Evolutionary conservation across 2,329 filamentous ascomycete species (phyloP), one percentile per base, ranked within the genome.

Genomic region (Laburnicola sp.): DNA sequence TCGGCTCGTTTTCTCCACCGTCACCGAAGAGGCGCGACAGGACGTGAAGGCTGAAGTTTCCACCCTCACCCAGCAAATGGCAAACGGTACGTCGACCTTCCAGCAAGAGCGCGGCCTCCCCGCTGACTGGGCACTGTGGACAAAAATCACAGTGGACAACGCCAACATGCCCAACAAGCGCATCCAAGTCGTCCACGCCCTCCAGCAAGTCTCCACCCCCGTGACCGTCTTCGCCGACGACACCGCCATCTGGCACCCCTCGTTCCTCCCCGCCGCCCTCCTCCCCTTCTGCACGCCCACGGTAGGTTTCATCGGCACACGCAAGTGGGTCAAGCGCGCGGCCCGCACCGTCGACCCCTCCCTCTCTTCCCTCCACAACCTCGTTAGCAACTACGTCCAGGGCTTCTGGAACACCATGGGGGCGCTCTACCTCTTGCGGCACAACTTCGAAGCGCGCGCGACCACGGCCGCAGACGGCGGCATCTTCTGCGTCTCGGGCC

Each of bases 371-470:
- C 4, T 50, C 5, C 28, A 26, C 1, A 54, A 58, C n/a, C 2
- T 39, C 1, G 55, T 46, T 49, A 43, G 41, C 3, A 37, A 34
- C 26, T 65, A 63, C 44, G 27, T 28, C 1, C 40, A 50, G 2
- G 57, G 64, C 0, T 58, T 62, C 30, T 64, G 61, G 61, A 65
- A 67, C 51, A 53, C 48, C 0, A 62, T 64, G 21, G 60, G 58
- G 4, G 62, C 50, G 0, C 1, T 60, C 0, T 72, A 72, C 31
- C 57, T 73, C 3, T 54, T 64, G 11, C 68, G 70, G 2, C 69
- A 68, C 45, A 73, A 71, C 48, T 70, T 69, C 45, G 66, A 74
- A 41, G 67, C 65, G 8, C 57, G 51, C 0, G 58, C 66, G 0
- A 68, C 65, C 0, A 68, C 65, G 22, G 52, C 61, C 2, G 64